These are phyloP conservation scores for Gloeophyllum trabeum DNA, from an alignment of 768 basidiomycete genomes.

Conservation along the genomic window DNA sequence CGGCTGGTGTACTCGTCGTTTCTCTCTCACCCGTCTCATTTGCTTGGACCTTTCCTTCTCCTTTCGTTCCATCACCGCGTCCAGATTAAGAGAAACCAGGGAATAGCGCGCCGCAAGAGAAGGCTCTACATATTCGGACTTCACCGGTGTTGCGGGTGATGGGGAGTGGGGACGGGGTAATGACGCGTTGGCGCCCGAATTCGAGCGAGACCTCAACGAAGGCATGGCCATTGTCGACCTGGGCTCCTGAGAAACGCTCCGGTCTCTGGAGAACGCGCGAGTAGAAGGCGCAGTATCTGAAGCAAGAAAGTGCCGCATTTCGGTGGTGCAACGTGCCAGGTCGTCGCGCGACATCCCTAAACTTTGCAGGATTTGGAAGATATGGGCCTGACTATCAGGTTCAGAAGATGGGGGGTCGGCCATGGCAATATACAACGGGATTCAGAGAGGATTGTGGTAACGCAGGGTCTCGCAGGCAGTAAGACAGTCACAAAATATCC, in stretches of 20 bases:
- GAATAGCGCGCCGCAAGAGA: too few relatives aligned
- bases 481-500: too few relatives aligned
- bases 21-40: slow-evolving; percentile 14
- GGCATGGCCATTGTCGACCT: slow-evolving; percentile 7
- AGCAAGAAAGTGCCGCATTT: slow-evolving; percentile 73
- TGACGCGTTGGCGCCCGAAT: slow-evolving; percentile 40
- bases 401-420: neutral
- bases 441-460: neutral
- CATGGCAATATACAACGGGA: neutral
- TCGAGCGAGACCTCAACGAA: slow-evolving; percentile 22
- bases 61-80: slow-evolving; percentile 65
- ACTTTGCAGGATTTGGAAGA: slow-evolving; percentile 58
- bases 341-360: slow-evolving; percentile 74
- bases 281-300: slow-evolving; percentile 34
- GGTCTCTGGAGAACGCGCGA: slow-evolving; percentile 29
- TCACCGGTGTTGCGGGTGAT: slow-evolving; percentile 46
- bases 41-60: slow-evolving; percentile 17
- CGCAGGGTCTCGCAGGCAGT: too few relatives aligned
- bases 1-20: slow-evolving; percentile 21
- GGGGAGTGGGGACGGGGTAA: slow-evolving; percentile 22
- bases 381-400: slow-evolving; percentile 36
- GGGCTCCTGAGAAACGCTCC: slow-evolving; percentile 20
- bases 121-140: slow-evolving; percentile 50
- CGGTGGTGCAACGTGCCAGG: slow-evolving; percentile 55
- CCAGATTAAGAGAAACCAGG: too few relatives aligned